Evolutionary conservation across 495 filamentous ascomycete species (phyloP), one percentile per base, ranked within the genome.

Genomic region (Neurospora discreta): DNA sequence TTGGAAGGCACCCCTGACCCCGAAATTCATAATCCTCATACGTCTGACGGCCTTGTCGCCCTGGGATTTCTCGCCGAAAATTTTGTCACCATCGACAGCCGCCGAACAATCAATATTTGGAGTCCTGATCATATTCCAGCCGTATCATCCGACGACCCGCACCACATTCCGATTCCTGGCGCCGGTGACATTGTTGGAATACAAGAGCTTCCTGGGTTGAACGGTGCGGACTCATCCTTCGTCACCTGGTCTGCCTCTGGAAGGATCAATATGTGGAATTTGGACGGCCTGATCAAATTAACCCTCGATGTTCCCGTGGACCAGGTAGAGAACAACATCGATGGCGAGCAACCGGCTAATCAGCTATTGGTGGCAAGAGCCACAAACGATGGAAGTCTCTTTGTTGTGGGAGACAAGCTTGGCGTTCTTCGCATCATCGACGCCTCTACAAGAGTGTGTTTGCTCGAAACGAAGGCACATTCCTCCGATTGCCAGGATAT

Each of bases 211-310:
- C 78, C 84, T 5, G 77, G 79, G 39, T 84, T 87, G 0, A 90
- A 91, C 73, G 75, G 80, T 8, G 77, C 87, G 1, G 81, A 86
- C 11, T 90, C 92, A 3, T 87, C 89, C 38, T 97, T 98, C 78
- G 90, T 92, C 75, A 97, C 93, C 0, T 98, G 93, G 92, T 92
- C 94, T 11, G 87, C 86, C 67, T 87, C 87, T 71, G 95, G 95
- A 5, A 85, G 83, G 33, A 88, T 98, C 44, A 86, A 91, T 41
- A 89, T 95, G 76, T 99, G 96, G 95, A 84, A 89, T 75, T 79
- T 87, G 9, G 86, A 91, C 16, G 96, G 95, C 44, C 84, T 85
- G 58, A 89, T 90, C 71, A 87, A 83, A 68, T 84, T 83, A 30
- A 86, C 88, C n/a, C 84, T 91, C 70, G 79, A 86, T 15, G 86